Conservation (phyloP, 768 basidiomycete species). For the Trametes punicea region DNA sequence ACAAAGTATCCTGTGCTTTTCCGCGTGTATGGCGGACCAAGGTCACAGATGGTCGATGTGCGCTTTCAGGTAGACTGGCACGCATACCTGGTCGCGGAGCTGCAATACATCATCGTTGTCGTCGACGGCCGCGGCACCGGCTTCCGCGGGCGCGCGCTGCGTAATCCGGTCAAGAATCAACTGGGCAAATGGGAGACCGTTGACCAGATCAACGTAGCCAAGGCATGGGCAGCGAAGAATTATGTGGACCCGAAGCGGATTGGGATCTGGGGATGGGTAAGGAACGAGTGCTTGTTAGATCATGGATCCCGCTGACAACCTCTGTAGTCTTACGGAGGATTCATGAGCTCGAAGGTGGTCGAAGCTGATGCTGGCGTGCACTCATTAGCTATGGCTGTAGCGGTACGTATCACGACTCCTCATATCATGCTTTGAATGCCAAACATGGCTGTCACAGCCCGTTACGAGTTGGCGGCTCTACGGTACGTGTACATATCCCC, state of each 20-base stretch:
- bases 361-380: conserved; percentile 91
- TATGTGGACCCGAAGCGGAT: conserved; percentile 89
- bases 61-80: conserved; percentile 79
- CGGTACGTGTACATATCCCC: conserved; percentile 40
- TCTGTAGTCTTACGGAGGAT: conserved; percentile 88
- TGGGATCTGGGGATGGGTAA: conserved; percentile 97
- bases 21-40: conserved; percentile 91
- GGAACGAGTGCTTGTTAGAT: conserved; percentile 26
- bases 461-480: conserved; percentile 87
- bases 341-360: conserved; percentile 89
- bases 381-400: conserved; percentile 86
- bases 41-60: conserved; percentile 72
- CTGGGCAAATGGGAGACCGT: conserved; percentile 85
- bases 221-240: conserved; percentile 79
- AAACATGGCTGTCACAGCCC: conserved; percentile 47
- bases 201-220: conserved; percentile 89
- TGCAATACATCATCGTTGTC: conserved; percentile 81
- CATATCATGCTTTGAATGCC: conserved; percentile 1
- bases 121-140: conserved; percentile 96
- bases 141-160: conserved; percentile 76
- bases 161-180: conserved; percentile 86
- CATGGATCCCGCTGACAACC: background rate
- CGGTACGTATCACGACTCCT: conserved; percentile 48
- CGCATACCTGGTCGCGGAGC: conserved; percentile 74
- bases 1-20: conserved; percentile 96